phyloP scores from a whole-genome alignment of 768 basidiomycete genomes.

The Lyophyllum atratum region DNA sequence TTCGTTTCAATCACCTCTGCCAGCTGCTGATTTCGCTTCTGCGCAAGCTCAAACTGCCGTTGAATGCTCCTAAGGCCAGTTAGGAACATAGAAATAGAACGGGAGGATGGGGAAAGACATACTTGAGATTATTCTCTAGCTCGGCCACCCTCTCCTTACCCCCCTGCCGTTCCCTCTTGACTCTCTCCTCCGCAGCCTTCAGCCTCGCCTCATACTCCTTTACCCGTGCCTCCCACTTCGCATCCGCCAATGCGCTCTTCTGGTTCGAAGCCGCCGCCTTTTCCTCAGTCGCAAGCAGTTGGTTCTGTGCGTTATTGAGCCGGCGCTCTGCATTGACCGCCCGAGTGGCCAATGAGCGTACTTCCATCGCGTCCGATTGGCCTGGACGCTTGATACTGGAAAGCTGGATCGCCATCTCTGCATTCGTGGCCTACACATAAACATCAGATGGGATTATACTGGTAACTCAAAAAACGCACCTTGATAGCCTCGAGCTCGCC shows the following conservation, averaged over 20 bases:
- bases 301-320: slow-evolving; percentile 83
- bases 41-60: slow-evolving; percentile 76
- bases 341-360: slow-evolving; percentile 69
- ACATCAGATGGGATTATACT: background rate
- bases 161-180: slow-evolving; percentile 93
- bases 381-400: slow-evolving; percentile 59
- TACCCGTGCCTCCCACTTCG: slow-evolving; percentile 94
- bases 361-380: slow-evolving; percentile 64
- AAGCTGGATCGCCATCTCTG: slow-evolving; percentile 75
- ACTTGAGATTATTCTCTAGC: slow-evolving; percentile 75
- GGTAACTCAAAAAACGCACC: slow-evolving; percentile 42
- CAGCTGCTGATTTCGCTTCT: slow-evolving; percentile 67
- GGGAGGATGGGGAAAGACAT: slow-evolving; percentile 19
- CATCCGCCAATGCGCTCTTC: slow-evolving; percentile 72
- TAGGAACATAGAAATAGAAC: background rate
- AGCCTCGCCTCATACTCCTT: slow-evolving; percentile 86
- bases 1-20: slow-evolving; percentile 52
- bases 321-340: slow-evolving; percentile 86
- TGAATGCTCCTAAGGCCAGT: slow-evolving; percentile 63
- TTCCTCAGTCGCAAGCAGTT: slow-evolving; percentile 82
- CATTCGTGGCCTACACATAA: slow-evolving; percentile 59
- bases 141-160: slow-evolving; percentile 83
- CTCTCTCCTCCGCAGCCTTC: slow-evolving; percentile 84
- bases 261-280: slow-evolving; percentile 74
- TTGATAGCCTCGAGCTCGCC: slow-evolving; percentile 89